Percentiles rank a stretch among this genome's conserved stretches.
Conservation (phyloP, 108 stramenopile genomes). For the Cyclostephanos invisitatus region DNA sequence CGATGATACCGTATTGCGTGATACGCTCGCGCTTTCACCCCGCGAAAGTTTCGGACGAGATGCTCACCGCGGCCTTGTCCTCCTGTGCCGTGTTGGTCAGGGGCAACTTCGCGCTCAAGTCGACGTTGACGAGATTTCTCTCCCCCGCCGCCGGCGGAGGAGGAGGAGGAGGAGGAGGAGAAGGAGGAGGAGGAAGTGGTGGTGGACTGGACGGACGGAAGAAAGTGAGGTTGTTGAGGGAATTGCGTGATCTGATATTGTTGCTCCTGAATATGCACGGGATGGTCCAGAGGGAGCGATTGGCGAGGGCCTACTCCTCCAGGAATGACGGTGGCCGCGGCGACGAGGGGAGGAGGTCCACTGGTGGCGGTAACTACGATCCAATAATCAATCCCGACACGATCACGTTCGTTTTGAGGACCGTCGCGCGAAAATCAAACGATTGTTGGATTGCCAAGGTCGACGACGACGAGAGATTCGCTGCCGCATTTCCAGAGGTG, state of each 20-base stretch:
- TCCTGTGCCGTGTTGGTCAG: conserved; percentile 78
- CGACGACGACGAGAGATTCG: conserved; percentile 69
- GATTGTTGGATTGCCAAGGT: conserved; percentile 72
- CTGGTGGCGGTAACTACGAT: conserved; percentile 6
- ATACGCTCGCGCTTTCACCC: conserved; percentile 58
- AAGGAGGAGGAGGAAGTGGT: background rate
- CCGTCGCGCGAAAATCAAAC: conserved; percentile 54
- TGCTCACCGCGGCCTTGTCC: conserved; percentile 60
- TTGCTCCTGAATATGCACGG: conserved; percentile 72
- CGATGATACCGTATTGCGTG: conserved; percentile 74
- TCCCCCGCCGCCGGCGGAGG: background rate
- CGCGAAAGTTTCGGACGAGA: conserved; percentile 43
- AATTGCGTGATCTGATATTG: conserved; percentile 75
- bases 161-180: conserved; percentile 7
- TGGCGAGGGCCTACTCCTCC: conserved; percentile 50
- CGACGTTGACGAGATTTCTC: conserved; percentile 48
- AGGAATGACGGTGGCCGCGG: background rate
- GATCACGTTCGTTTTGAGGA: conserved; percentile 60
- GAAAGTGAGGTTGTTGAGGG: conserved; percentile 32
- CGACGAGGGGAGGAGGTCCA: conserved; percentile 1
- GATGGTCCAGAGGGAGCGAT: conserved; percentile 57
- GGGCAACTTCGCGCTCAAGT: conserved; percentile 81
- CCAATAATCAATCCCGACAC: conserved; percentile 45
- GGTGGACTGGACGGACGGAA: conserved; percentile 11
- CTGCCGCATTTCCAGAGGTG: conserved; percentile 48